Conservation (phyloP, 2,329 filamentous ascomycete genomes). For the Dactylella cylindrospora region DNA sequence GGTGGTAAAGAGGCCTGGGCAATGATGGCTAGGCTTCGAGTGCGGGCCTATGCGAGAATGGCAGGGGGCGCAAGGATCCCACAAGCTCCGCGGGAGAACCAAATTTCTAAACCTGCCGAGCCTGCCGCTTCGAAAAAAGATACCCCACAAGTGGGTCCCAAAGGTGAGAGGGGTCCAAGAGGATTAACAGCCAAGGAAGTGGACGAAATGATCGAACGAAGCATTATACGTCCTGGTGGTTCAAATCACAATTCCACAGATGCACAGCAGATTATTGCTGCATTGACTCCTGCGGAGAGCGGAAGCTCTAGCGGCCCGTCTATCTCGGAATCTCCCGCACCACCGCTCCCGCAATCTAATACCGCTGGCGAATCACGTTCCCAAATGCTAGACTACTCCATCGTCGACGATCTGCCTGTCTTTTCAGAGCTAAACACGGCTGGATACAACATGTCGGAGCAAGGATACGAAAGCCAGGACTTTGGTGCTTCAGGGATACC, state of each 20-base stretch:
- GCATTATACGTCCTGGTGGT: slow-evolving; percentile 25
- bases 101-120: slow-evolving; percentile 5
- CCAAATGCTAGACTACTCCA: slow-evolving; percentile 30
- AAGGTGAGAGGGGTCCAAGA: neutral
- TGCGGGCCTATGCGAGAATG: slow-evolving; percentile 45
- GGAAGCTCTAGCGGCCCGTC: neutral
- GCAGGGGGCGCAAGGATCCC: neutral
- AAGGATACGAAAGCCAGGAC: slow-evolving; percentile 35
- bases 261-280: slow-evolving; percentile 17
- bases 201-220: slow-evolving; percentile 41
- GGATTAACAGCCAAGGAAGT: slow-evolving; percentile 34
- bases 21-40: slow-evolving; percentile 47
- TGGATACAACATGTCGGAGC: slow-evolving; percentile 25
- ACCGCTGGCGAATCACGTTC: slow-evolving; percentile 19
- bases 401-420: slow-evolving; percentile 37
- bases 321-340: too few relatives aligned
- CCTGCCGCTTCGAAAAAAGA: slow-evolving; percentile 4
- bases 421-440: slow-evolving; percentile 30
- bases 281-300: slow-evolving; percentile 21
- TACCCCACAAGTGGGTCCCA: too few relatives aligned
- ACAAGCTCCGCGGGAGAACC: slow-evolving; percentile 1
- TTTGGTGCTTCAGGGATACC: slow-evolving; percentile 21
- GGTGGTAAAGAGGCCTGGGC: slow-evolving; percentile 48
- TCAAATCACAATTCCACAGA: slow-evolving; percentile 4
- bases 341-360: neutral